Percentiles rank a stretch among this genome's conserved stretches.
Evolutionary conservation across 2,329 filamentous ascomycete genomes (phyloP).

Genomic region (Calonectria hongkongensis): DNA sequence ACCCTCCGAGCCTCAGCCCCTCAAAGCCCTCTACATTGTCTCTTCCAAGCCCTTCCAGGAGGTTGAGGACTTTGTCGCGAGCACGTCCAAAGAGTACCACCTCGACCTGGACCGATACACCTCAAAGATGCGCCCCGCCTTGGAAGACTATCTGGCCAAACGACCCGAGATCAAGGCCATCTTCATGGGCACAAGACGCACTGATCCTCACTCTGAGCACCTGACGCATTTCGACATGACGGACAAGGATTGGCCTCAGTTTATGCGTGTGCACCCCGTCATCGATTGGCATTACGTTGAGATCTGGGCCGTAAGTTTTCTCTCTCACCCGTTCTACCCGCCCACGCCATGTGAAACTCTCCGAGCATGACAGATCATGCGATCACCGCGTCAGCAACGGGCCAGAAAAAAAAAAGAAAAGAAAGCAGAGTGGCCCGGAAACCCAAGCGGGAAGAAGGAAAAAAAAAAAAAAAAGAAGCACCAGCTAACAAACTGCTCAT

Average conservation of each 20-base stretch:
- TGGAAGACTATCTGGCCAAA: conserved; percentile 84
- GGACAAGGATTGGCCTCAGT: conserved; percentile 91
- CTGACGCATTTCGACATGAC: conserved; percentile 91
- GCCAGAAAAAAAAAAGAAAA: too few species aligned
- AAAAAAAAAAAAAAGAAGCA: not conserved
- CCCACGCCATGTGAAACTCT: not conserved
- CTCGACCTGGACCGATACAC: conserved; percentile 85
- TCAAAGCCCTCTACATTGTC: conserved; percentile 93
- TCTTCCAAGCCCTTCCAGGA: conserved; percentile 88
- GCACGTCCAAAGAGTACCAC: conserved; percentile 80
- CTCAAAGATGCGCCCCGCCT: conserved; percentile 86
- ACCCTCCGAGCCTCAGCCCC: conserved; percentile 59
- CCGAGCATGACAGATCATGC: not conserved
- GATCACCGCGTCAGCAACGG: conserved; percentile 13
- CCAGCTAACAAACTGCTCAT: conserved; percentile 40
- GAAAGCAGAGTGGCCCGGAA: not conserved
- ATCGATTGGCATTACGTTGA: conserved; percentile 96
- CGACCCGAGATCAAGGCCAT: conserved; percentile 77
- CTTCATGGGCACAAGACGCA: conserved; percentile 82
- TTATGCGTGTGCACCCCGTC: conserved; percentile 95
- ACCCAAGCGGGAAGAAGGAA: not conserved
- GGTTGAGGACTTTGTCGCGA: conserved; percentile 88
- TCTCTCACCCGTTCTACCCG: not conserved
- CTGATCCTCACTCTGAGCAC: conserved; percentile 90
- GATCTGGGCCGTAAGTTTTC: conserved; percentile 88